A percentile compares a stretch with the other conserved stretches of the same genome.
Evolutionary conservation across 1,139 yeast genomes (phyloP).

Genomic region (Nematodospora anomalae): DNA sequence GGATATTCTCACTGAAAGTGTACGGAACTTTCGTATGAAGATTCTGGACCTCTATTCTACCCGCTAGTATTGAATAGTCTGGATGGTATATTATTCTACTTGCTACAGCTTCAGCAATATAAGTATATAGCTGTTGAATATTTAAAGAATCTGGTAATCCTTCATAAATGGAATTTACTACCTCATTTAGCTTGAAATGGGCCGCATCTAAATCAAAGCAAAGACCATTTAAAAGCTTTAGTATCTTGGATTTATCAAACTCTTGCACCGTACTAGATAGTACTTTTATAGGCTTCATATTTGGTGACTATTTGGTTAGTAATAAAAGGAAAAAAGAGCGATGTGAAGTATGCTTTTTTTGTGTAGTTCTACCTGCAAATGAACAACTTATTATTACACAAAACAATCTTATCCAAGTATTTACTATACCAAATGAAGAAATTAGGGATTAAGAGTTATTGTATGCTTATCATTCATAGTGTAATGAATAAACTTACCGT

Average conservation of each 20-base stretch:
- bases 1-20: constrained; percentile 37
- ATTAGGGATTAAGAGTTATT: no score
- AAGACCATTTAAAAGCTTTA: constrained; percentile 18
- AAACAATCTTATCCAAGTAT: background rate
- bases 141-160: constrained; percentile 38
- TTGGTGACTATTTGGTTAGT: background rate
- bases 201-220: constrained; percentile 20
- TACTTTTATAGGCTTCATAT: constrained; percentile 5
- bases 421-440: background rate
- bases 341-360: constrained; percentile 2
- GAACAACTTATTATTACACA: no score
- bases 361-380: no score
- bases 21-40: constrained; percentile 29
- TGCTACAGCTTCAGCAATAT: constrained; percentile 47
- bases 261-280: constrained; percentile 12
- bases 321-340: constrained; percentile 1
- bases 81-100: constrained; percentile 47
- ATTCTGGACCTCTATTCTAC: constrained; percentile 39
- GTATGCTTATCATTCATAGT: no score
- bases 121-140: constrained; percentile 33
- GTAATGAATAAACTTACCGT: no score
- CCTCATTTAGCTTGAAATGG: constrained; percentile 22
- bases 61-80: constrained; percentile 49
- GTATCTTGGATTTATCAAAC: constrained; percentile 18
- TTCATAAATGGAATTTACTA: constrained; percentile 22